Evolutionary conservation across 129 eudicot genomes (phyloP), one percentile per base, ranked within the genome.

Genomic region (Arctium minus): DNA sequence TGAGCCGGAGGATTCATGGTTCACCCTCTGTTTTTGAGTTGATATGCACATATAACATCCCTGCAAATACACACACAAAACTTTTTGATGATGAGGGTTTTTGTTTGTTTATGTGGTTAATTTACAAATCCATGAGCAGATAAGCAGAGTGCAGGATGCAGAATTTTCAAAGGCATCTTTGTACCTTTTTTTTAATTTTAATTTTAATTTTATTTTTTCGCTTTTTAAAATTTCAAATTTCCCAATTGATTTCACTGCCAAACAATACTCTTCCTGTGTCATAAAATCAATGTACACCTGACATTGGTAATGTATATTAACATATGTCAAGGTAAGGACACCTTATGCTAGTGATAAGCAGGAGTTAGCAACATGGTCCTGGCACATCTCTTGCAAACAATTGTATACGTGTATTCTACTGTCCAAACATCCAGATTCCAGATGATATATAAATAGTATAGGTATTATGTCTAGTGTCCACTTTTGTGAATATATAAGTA

Each of bases 61-160:
- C 56, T 11, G 38, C 22, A 62, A 36, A 78, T 78, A 78, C 56
- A 35, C 29, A 22, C 27, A 22, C 27, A 22, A 37, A 71, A 70
- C 22, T 3, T 60, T 53, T 18, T 48, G 17, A 1, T 76, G 85
- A 69, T 32, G 10, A 48, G 60, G 73, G 75, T 39, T 82, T 85
- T 88, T 88, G 90, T 88, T 82, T 81, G 79, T 81, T 87, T 84
- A 7, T 77, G 67, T 46, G 50, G 8, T 65, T 72, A 68, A 80
- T 74, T 77, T 44, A 40, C 67, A 73, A 60, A 70, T 10, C 73
- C 81, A 77, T 33, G 56, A 53, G 46, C 42, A 27, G 68, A 79
- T 77, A 72, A 62, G 70, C 88, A 80, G 56, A 46, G 17, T 22
- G 50, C 13, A 46, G 27, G 7, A 17, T 60, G 68, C 68, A 60